phyloP scores from a whole-genome alignment of 2,329 filamentous ascomycete genomes.

The Aspergillus fumigatiaffinis region DNA sequence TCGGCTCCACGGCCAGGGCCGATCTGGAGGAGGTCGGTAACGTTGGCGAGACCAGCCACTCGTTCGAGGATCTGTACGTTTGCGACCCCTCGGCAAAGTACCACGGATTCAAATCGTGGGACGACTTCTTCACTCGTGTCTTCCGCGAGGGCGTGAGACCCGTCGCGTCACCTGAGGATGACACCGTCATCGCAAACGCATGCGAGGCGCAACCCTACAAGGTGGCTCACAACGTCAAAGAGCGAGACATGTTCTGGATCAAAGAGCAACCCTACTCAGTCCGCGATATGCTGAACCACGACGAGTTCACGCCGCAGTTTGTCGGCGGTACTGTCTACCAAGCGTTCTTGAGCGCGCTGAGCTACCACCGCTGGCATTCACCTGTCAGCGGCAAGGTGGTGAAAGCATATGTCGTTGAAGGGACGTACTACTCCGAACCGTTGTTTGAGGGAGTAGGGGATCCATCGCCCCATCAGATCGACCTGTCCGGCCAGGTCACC shows the following conservation, averaged over 20 bases:
- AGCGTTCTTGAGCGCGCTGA: constrained; percentile 63
- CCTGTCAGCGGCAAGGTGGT: constrained; percentile 61
- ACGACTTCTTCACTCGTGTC: constrained; percentile 64
- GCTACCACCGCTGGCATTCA: constrained; percentile 69
- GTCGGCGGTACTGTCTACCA: constrained; percentile 65
- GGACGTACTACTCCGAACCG: constrained; percentile 66
- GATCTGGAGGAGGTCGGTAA: constrained; percentile 39
- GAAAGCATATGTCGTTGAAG: constrained; percentile 56
- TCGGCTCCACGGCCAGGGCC: constrained; percentile 46
- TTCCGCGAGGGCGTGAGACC: constrained; percentile 56
- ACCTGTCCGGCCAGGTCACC: constrained; percentile 22
- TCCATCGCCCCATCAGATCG: constrained; percentile 26
- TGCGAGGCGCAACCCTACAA: constrained; percentile 62
- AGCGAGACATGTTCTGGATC: constrained; percentile 62
- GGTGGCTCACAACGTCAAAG: constrained; percentile 47
- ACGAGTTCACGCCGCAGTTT: constrained; percentile 51
- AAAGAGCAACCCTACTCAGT: constrained; percentile 67
- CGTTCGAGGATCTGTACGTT: constrained; percentile 18
- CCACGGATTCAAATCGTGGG: constrained; percentile 62
- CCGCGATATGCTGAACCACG: constrained; percentile 59
- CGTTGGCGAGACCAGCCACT: constrained; percentile 13
- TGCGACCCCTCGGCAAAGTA: constrained; percentile 17
- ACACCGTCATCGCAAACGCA: constrained; percentile 55
- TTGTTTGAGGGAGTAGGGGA: constrained; percentile 47
- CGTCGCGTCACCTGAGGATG: constrained; percentile 50